Conservation (phyloP, 768 basidiomycete genomes). For the Omphalotus guepiniiformis region DNA sequence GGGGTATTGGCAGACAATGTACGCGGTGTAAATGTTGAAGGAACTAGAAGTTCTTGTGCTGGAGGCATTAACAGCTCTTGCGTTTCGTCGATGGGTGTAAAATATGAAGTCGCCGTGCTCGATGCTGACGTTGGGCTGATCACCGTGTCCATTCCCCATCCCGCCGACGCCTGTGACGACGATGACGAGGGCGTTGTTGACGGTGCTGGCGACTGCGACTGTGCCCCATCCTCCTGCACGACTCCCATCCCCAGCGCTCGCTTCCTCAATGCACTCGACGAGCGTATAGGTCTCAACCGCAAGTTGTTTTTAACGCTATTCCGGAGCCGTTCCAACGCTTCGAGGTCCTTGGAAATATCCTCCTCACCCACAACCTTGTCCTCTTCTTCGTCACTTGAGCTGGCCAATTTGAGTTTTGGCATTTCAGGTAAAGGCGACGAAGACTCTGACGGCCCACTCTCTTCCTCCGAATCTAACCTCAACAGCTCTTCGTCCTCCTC, state of each 20-base stretch:
- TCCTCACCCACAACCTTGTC: conserved; percentile 36
- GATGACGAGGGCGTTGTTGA: not conserved
- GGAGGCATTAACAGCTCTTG: too few species aligned
- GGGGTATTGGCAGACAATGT: conserved; percentile 1
- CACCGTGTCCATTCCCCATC: too few species aligned
- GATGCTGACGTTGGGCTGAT: conserved; percentile 5
- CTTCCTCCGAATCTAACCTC: not conserved
- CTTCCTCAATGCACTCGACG: conserved; percentile 48
- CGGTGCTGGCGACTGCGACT: not conserved
- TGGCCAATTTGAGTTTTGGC: not conserved
- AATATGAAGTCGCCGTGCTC: conserved; percentile 13
- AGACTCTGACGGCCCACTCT: not conserved
- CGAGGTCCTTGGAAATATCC: conserved; percentile 66
- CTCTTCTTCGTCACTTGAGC: not conserved
- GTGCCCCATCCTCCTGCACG: not conserved
- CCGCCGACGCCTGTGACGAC: not conserved
- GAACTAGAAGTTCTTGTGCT: too few species aligned
- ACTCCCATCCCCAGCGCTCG: conserved; percentile 22
- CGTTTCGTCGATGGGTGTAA: conserved; percentile 9
- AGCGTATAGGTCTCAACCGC: conserved; percentile 71
- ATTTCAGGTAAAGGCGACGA: not conserved
- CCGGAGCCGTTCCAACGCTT: conserved; percentile 63
- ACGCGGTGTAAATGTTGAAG: conserved; percentile 10
- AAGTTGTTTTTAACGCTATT: conserved; percentile 74
- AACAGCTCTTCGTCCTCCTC: not conserved